Evolutionary conservation across 768 basidiomycete species (phyloP).

Genomic region (Hydnum rufescens): DNA sequence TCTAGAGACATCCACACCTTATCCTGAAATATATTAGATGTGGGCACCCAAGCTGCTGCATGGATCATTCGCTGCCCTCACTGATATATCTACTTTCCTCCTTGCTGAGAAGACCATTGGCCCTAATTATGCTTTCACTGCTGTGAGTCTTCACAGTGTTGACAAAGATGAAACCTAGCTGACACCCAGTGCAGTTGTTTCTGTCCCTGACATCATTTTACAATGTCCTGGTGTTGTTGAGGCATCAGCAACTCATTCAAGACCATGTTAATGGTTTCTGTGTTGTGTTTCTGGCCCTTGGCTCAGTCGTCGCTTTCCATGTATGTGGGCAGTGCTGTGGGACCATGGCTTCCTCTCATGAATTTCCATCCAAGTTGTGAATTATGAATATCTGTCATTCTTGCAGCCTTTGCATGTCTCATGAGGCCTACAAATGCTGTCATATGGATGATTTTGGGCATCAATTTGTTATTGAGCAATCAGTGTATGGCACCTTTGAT

Average conservation of each 20-base stretch:
- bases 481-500: too few relatives aligned
- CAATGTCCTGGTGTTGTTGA: constrained; percentile 61
- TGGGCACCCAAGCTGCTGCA: constrained; percentile 56
- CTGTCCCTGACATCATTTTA: constrained; percentile 77
- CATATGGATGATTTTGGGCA: constrained; percentile 44
- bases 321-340: too few relatives aligned
- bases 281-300: constrained; percentile 48
- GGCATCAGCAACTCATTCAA: constrained; percentile 88
- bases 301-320: not conserved
- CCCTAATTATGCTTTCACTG: constrained; percentile 32
- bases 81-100: constrained; percentile 54
- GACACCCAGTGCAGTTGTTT: constrained; percentile 33
- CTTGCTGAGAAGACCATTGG: constrained; percentile 42
- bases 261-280: constrained; percentile 62
- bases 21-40: constrained; percentile 35
- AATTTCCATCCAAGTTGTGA: too few relatives aligned
- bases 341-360: too few relatives aligned
- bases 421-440: constrained; percentile 78
- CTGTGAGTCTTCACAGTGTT: too few relatives aligned
- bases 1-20: constrained; percentile 2
- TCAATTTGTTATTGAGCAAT: not conserved
- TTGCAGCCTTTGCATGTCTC: constrained; percentile 62
- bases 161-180: not conserved
- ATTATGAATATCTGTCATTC: constrained; percentile 23
- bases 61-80: constrained; percentile 53